These are phyloP conservation scores for Amaranthus tricolor DNA, from an alignment of 179 eudicot species.

Conservation along the genomic window DNA sequence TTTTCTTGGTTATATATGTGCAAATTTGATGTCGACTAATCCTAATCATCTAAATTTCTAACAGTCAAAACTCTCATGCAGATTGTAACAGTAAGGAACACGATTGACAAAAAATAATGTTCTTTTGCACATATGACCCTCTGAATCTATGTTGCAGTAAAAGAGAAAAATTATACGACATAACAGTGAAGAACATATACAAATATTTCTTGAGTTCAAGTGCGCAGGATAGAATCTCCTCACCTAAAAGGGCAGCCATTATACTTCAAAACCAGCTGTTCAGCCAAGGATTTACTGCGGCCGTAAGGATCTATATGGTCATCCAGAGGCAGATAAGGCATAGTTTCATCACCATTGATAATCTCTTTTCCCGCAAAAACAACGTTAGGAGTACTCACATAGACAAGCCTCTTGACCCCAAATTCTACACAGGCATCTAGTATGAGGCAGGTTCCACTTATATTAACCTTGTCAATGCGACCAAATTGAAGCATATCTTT, in stretches of 20 bases:
- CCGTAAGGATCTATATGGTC: constrained; percentile 83
- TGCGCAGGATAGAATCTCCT: constrained; percentile 22
- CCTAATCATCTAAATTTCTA: too few relatives aligned
- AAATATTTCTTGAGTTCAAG: neutral
- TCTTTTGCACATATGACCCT: too few relatives aligned
- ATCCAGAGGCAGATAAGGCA: constrained; percentile 75
- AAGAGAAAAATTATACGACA: neutral
- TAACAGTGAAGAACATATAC: neutral
- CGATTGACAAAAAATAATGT: too few relatives aligned
- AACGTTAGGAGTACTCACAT: constrained; percentile 86
- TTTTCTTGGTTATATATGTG: constrained; percentile 4
- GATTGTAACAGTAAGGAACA: too few relatives aligned
- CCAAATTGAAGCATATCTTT: constrained; percentile 92
- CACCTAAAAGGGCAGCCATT: constrained; percentile 85
- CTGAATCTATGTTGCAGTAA: too few relatives aligned
- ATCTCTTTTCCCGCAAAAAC: constrained; percentile 86
- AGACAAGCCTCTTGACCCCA: constrained; percentile 75
- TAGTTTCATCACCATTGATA: constrained; percentile 69
- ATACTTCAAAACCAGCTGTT: constrained; percentile 74
- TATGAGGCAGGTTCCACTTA: constrained; percentile 73
- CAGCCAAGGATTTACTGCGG: constrained; percentile 92
- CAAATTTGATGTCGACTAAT: neutral
- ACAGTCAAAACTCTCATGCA: too few relatives aligned
- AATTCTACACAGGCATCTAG: constrained; percentile 70
- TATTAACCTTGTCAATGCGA: constrained; percentile 72